phyloP scores from a whole-genome alignment of 2,329 filamentous ascomycete species.

The Camillea tinctor region DNA sequence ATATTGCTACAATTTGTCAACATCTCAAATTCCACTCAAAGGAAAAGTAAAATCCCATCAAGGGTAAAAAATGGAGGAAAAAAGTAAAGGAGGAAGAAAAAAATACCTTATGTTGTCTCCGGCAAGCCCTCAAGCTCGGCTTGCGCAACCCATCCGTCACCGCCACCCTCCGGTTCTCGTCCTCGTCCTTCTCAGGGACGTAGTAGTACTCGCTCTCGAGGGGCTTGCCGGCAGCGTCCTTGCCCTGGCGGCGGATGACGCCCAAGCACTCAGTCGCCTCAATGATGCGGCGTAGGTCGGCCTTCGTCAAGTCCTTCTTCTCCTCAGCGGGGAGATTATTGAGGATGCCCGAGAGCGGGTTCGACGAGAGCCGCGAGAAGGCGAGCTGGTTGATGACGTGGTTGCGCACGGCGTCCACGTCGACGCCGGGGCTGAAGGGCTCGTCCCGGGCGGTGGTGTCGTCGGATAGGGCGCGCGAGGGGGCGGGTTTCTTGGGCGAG shows the following conservation, averaged over 20 bases:
- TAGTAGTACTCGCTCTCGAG: slow-evolving; percentile 98
- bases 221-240: slow-evolving; percentile 90
- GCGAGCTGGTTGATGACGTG: slow-evolving; percentile 95
- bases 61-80: no score
- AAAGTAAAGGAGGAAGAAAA: no score
- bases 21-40: background rate
- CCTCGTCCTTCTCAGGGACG: slow-evolving; percentile 79
- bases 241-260: slow-evolving; percentile 85
- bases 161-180: slow-evolving; percentile 74
- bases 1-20: slow-evolving; percentile 55
- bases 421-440: slow-evolving; percentile 30
- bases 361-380: slow-evolving; percentile 88
- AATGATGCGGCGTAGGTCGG: slow-evolving; percentile 68
- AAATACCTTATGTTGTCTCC: slow-evolving; percentile 94
- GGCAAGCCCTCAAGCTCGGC: slow-evolving; percentile 82
- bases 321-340: slow-evolving; percentile 74
- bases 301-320: slow-evolving; percentile 57
- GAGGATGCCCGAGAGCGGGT: slow-evolving; percentile 85
- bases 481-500: slow-evolving; percentile 62
- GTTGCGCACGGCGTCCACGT: slow-evolving; percentile 62
- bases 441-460: slow-evolving; percentile 27
- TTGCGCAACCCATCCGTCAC: slow-evolving; percentile 85
- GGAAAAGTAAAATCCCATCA: slow-evolving; percentile 59
- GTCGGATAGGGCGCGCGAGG: slow-evolving; percentile 21
- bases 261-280: slow-evolving; percentile 78